Percentiles rank a stretch among this genome's conserved stretches.
Evolutionary conservation across 345 rosid genomes (phyloP).

Genomic region (Gynandropsis gynandra): DNA sequence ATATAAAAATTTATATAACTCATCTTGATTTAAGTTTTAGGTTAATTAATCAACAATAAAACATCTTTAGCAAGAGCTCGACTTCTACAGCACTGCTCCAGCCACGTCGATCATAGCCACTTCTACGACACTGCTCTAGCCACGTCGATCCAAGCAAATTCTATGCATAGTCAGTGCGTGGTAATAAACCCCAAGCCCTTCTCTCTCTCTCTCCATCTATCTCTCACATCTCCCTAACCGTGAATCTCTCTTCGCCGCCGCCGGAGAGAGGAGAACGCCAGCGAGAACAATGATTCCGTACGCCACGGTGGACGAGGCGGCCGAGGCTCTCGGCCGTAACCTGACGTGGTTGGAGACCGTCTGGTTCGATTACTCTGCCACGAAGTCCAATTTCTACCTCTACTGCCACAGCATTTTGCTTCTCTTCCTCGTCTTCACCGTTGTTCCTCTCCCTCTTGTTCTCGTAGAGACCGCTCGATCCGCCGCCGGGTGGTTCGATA

Average conservation of each 20-base stretch:
- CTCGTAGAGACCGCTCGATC: slow-evolving; percentile 45
- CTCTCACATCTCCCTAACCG: background rate
- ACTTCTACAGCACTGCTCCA: no score
- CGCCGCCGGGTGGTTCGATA: slow-evolving; percentile 32
- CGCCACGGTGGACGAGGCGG: slow-evolving; percentile 52
- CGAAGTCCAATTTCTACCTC: slow-evolving; percentile 73
- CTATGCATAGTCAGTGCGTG: no score
- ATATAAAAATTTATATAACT: no score
- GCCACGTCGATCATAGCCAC: no score
- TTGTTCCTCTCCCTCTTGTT: slow-evolving; percentile 66
- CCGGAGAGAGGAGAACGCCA: slow-evolving; percentile 1
- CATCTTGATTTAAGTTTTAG: no score
- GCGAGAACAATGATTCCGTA: slow-evolving; percentile 57
- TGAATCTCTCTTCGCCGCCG: no score
- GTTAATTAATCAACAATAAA: no score
- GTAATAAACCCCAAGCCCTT: no score
- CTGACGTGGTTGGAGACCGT: slow-evolving; percentile 58
- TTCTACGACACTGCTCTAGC: no score
- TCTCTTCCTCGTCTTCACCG: slow-evolving; percentile 56
- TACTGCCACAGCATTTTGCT: slow-evolving; percentile 77
- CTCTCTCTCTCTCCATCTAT: slow-evolving; percentile 14
- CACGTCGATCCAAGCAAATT: no score
- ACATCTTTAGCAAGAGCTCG: no score
- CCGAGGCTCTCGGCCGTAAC: slow-evolving; percentile 60
- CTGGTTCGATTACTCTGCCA: slow-evolving; percentile 83